Base-by-base conservation (phyloP, 768 basidiomycete genomes). In the Pleurotus djamor region DNA sequence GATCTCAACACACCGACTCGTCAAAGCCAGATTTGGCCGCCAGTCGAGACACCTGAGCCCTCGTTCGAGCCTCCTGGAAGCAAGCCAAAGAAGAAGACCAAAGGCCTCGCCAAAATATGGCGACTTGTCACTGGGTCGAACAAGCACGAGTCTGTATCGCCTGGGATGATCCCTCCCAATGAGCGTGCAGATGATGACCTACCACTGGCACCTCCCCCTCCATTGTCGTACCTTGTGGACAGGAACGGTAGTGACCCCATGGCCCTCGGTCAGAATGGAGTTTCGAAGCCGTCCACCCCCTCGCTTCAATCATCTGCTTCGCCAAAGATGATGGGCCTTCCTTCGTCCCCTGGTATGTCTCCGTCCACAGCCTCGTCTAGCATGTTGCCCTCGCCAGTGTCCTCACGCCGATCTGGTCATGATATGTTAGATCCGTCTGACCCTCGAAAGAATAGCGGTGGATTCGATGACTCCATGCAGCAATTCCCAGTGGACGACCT, bases 121-220 rank as follows among this genome's bases (percentile, higher is more conserved):
- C 83, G 82, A 58, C 79, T 87, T 10, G 86, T 94, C 48, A 92
- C 87, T 13, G 87, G 84, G 5, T 73, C 81, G 33, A 70, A 75
- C 14, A 83, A 83, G 63, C 73, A 77, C 41, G 74, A 79, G 17
- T 60, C 66, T 10, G 33, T 59, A 5, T 69, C 65, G 43, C 67
- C 71, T 41, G 70, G 70, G 32, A 71, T 72, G 8, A 67, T 74
- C 13, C 65, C 75, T 5, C 45, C 17, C 13, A 78, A 76, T 13
- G 82, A 79, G 61, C 78, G 71, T 43, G 70, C 67, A 45, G 88
- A 91, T 3, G 91, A 94, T 65, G 85, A 91, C 64, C 71, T 79
- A 7, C 94, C 92, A 3, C 77, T 97, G 43, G 87, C 91, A 2
- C 96, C 96, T 0, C 96, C 96, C 2, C 96, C 96, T 4, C 89